A percentile compares a stretch with the other conserved stretches of the same genome.
Evolutionary conservation across 2,329 filamentous ascomycete species (phyloP).

Genomic region (Aspergillus terreus): DNA sequence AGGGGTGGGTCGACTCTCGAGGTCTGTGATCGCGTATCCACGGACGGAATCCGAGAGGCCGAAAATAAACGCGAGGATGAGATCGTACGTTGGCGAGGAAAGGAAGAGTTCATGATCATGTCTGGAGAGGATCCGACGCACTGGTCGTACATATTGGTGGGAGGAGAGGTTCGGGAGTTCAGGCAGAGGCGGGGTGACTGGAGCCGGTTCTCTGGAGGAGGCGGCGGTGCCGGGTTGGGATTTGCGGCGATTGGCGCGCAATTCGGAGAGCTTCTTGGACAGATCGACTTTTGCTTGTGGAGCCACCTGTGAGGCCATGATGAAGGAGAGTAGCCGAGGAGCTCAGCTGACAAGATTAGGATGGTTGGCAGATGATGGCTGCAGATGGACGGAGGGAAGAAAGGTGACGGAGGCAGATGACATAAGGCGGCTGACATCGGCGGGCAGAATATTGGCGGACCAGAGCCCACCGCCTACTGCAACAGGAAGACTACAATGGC

Average conservation of each 20-base stretch:
- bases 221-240: constrained; percentile 16
- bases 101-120: constrained; percentile 80
- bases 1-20: constrained; percentile 43
- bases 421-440: constrained; percentile 1
- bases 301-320: constrained; percentile 21
- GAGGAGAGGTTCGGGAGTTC: constrained; percentile 60
- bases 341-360: constrained; percentile 8
- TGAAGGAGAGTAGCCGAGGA: constrained; percentile 6
- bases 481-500: neutral
- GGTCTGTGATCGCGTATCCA: constrained; percentile 34
- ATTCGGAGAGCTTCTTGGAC: constrained; percentile 38
- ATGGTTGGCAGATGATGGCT: neutral
- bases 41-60: constrained; percentile 76
- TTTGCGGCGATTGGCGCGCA: constrained; percentile 33
- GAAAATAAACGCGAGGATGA: constrained; percentile 83
- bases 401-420: neutral
- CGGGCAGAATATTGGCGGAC: neutral
- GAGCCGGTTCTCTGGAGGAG: constrained; percentile 54
- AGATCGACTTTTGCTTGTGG: constrained; percentile 30
- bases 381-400: neutral
- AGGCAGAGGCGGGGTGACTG: constrained; percentile 71
- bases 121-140: constrained; percentile 74
- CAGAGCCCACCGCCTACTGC: constrained; percentile 9
- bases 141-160: constrained; percentile 63
- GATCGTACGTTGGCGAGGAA: constrained; percentile 67